Conservation (phyloP, 169 alveolate species). For the Babesia bigemina region DNA sequence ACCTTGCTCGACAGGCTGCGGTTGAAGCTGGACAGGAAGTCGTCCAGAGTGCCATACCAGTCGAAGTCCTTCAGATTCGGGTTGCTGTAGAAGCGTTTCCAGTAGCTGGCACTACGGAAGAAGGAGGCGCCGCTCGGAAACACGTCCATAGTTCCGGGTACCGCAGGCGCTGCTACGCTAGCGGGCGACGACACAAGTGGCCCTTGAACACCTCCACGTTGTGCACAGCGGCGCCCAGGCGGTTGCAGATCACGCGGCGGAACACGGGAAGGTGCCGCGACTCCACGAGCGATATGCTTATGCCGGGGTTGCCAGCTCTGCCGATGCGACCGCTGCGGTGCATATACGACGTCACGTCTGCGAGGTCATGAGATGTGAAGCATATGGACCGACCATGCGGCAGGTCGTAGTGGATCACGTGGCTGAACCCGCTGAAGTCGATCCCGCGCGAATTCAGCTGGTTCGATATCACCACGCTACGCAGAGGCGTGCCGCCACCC, state of each 20-base stretch:
- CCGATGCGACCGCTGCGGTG: constrained; percentile 63
- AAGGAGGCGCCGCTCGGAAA: constrained; percentile 67
- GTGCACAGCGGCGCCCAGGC: constrained; percentile 46
- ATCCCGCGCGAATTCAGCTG: constrained; percentile 62
- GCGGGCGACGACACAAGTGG: constrained; percentile 26
- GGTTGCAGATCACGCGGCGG: constrained; percentile 22
- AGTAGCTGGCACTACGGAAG: constrained; percentile 70
- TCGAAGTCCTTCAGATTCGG: constrained; percentile 73
- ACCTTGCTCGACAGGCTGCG: constrained; percentile 26
- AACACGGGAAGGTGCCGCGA: constrained; percentile 38
- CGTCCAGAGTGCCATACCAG: constrained; percentile 73
- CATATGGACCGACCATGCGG: constrained; percentile 50
- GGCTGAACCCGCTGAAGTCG: constrained; percentile 61
- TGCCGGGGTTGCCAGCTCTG: constrained; percentile 62
- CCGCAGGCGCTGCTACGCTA: neutral
- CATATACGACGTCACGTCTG: constrained; percentile 49
- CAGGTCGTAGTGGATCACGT: constrained; percentile 54
- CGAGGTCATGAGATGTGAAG: too few relatives aligned
- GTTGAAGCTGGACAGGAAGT: constrained; percentile 46
- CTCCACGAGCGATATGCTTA: constrained; percentile 48
- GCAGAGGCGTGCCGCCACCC: constrained; percentile 35
- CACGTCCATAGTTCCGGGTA: constrained; percentile 33
- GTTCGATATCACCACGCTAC: constrained; percentile 40
- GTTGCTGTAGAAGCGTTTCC: constrained; percentile 71
- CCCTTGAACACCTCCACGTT: constrained; percentile 43